Percentiles rank a stretch among this genome's conserved stretches.
Conservation (phyloP, 371 early-diverging fungal species). For the Capniomyces stellatus region DNA sequence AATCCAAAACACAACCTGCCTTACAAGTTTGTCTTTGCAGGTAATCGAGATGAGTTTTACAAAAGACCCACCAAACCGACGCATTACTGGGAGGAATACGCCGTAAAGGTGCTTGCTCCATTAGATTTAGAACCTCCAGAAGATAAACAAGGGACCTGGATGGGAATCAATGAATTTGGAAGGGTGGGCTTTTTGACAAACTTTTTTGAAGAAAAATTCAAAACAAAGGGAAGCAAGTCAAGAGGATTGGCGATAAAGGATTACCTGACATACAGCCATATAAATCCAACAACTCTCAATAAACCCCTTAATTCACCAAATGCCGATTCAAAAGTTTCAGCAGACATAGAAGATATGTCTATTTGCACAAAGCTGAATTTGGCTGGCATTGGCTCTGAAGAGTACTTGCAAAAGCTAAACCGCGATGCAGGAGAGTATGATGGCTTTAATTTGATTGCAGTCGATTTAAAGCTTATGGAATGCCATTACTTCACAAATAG, state of each 20-base stretch:
- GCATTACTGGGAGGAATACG: slow-evolving; percentile 8
- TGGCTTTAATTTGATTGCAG: slow-evolving; percentile 1
- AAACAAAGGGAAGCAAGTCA: slow-evolving; percentile 9
- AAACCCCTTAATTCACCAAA: background rate
- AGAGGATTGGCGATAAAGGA: slow-evolving; percentile 17
- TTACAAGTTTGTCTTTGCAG: slow-evolving; percentile 9
- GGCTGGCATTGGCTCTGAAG: slow-evolving; percentile 11
- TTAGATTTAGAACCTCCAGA: slow-evolving; percentile 8
- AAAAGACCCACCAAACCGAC: slow-evolving; percentile 12
- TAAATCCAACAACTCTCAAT: background rate
- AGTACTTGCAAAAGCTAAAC: slow-evolving; percentile 13
- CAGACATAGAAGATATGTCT: slow-evolving; percentile 1
- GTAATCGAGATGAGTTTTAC: slow-evolving; percentile 22
- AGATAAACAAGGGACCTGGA: slow-evolving; percentile 14
- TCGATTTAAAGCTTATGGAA: background rate
- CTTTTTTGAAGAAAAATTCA: slow-evolving; percentile 7
- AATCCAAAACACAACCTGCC: background rate
- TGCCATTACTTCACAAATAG: background rate
- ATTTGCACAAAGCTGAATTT: slow-evolving; percentile 5
- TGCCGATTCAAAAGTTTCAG: background rate
- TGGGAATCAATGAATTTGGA: slow-evolving; percentile 12
- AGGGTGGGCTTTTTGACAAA: slow-evolving; percentile 18
- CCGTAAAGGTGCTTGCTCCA: slow-evolving; percentile 15
- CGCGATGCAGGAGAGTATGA: slow-evolving; percentile 3
- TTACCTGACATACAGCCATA: slow-evolving; percentile 6